Base-by-base conservation (phyloP, 768 basidiomycete species). In the Mycena filopes region DNA sequence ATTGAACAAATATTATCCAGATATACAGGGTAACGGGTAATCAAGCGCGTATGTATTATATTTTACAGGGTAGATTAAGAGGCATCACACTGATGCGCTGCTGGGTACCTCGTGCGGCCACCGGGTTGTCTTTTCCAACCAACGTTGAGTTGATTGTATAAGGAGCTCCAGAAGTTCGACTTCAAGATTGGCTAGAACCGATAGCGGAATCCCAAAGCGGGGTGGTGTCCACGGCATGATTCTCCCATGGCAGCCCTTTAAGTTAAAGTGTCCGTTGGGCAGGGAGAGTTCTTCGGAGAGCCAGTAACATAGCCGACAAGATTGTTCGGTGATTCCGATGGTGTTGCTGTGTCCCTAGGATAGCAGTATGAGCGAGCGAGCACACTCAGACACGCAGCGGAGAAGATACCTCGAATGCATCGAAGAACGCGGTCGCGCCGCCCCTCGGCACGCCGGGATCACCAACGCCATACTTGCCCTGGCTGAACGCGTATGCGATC, bases 271-370 rank as follows among this genome's bases (percentile, higher is more conserved):
- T 49, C 55, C 62, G 8, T 63, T 50, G 8, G 62, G 23, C 8
- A 56, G 28, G 10, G 26, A 15, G 11, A 63, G 31, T 26, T 63
- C 62, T 57, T 63, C 62, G 11, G 55, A 49, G 4, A 63, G 48
- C 62, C 62, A 63, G 41, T 23, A 50, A 38, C 62, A 63, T 20
- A 63, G 50, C n/a, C 56, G 62, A 31, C 62, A 63, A 9, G 62
- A 41, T 4, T 31, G 9, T 3, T 50, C 55, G 31, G 38, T 18
- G 18, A 23, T 25, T 12, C 55, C 62, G 31, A 63, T 57, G 26
- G 40, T 51, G 41, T 55, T 63, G 62, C 60, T 62, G 15, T 55
- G 46, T 2, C 50, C 60, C 60, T 62, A 36, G 36, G 9, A 15
- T 6, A 36, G 16, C 21, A n/a, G 25, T 9, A 20, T 60, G 10